Base-by-base conservation (phyloP, 345 rosid genomes). In the Heritiera fomes region DNA sequence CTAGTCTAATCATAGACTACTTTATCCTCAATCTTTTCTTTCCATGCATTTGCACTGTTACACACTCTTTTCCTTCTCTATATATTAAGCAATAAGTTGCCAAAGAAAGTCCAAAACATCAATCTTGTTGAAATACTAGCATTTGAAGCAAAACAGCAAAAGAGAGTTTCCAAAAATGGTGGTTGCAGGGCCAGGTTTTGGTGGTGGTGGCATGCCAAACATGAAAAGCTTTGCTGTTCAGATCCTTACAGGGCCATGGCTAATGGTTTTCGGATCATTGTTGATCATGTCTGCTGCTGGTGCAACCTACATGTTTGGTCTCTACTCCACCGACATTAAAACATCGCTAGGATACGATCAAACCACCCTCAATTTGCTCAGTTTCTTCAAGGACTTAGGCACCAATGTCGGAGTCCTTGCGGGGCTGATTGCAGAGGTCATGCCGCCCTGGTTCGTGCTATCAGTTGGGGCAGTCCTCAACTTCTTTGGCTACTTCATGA, bases 361-460 rank as follows among this genome's bases (percentile, higher is more conserved):
- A 75, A 80, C 88, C 8, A 89, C 95, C 53, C 81, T 91, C 70
- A 90, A 79, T 77, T 80, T 88, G 23, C 87, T 91, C 28, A 86
- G 93, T 74, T 89, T 88, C 85, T 91, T 86, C 87, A 91, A 91
- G 58, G 95, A 91, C 43, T 65, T 91, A 0, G 95, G 93, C 1
- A 73, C 85, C 60, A 88, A 88, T 65, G 88, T 91, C 0, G 91
- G 95, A 4, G 59, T 91, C 43, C 82, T 87, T 1, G 78, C 95
- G 2, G 93, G 95, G 18, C 86, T 91, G 2, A 82, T 91, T 65
- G 88, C 86, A 50, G 95, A 91, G 85, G 84, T 91, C 12, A 86
- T 91, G 0, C 95, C 93, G 0, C 89, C 93, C 0, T 91, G 95
- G 95, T 89, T 87, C 58, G 89, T 88, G n/a, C 86, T 91, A n/a